These are phyloP conservation scores for Purshia tridentata DNA, from an alignment of 306 rosid genomes.

Conservation along the genomic window DNA sequence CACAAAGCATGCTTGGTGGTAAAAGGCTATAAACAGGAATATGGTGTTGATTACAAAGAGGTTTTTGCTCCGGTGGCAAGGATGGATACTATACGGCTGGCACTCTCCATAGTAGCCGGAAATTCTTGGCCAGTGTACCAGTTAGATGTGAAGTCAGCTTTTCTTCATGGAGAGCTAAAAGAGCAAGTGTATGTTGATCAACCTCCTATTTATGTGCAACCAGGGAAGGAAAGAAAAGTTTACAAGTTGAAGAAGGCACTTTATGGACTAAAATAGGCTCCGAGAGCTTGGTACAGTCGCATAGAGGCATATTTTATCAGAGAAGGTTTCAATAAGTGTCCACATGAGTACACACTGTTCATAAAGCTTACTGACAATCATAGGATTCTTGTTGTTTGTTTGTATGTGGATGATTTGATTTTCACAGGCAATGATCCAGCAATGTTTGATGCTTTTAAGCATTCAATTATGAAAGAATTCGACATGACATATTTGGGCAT, in stretches of 20 bases:
- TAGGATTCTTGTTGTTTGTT: background rate
- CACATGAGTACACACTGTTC: background rate
- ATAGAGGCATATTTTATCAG: background rate
- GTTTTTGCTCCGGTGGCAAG: background rate
- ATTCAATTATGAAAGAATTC: too few species aligned
- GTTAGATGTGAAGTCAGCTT: background rate
- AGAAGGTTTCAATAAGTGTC: background rate
- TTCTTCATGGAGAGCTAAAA: background rate
- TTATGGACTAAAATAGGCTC: background rate
- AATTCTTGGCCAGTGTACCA: background rate
- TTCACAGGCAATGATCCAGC: too few species aligned
- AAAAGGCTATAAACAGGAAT: background rate
- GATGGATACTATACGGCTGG: background rate
- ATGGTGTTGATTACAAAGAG: background rate
- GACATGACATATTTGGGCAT: too few species aligned
- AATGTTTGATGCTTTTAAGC: too few species aligned
- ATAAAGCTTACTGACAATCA: background rate
- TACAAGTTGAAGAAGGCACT: background rate
- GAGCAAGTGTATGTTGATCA: background rate
- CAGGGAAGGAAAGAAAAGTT: background rate
- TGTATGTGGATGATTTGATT: too few species aligned
- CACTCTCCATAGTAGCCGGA: background rate
- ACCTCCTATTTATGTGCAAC: background rate
- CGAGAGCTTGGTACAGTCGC: background rate
- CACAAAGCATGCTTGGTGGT: background rate